These are phyloP conservation scores for Vitellaria paradoxa DNA, from an alignment of 179 eudicot species.

Conservation along the genomic window DNA sequence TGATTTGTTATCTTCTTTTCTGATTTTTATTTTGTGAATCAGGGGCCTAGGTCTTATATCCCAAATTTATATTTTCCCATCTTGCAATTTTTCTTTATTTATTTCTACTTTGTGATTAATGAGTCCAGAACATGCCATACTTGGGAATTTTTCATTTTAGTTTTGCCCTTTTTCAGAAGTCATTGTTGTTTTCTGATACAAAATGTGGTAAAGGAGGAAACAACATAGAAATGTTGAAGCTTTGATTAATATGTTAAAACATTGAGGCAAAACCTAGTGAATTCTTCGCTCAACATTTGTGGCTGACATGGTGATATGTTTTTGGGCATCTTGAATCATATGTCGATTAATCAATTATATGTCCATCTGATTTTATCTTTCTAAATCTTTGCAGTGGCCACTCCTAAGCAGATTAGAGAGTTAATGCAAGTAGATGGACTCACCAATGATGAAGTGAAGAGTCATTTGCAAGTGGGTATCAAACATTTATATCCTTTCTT, in stretches of 20 bases:
- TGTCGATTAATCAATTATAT: not conserved
- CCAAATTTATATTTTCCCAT: not conserved
- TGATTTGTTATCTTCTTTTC: not conserved
- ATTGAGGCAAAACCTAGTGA: not conserved
- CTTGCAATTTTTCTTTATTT: not conserved
- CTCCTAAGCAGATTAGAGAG: constrained; percentile 86
- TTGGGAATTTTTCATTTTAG: not conserved
- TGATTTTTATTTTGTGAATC: not conserved
- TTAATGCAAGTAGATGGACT: constrained; percentile 78
- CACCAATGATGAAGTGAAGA: constrained; percentile 84
- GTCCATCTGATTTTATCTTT: constrained; percentile 10
- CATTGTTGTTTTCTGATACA: not conserved
- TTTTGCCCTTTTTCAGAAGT: not conserved
- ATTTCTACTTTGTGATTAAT: not conserved
- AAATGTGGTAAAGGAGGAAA: not conserved
- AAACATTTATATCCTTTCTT: not conserved
- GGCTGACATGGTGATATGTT: not conserved
- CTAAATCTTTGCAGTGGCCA: constrained; percentile 50
- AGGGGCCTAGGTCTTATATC: constrained; percentile 6
- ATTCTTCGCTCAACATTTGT: not conserved
- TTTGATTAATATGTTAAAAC: not conserved
- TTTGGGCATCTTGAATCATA: not conserved
- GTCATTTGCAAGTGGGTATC: constrained; percentile 64
- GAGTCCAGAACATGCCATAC: not conserved
- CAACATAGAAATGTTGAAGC: not conserved